Conservation (phyloP, 345 rosid species). For the Salix viminalis region DNA sequence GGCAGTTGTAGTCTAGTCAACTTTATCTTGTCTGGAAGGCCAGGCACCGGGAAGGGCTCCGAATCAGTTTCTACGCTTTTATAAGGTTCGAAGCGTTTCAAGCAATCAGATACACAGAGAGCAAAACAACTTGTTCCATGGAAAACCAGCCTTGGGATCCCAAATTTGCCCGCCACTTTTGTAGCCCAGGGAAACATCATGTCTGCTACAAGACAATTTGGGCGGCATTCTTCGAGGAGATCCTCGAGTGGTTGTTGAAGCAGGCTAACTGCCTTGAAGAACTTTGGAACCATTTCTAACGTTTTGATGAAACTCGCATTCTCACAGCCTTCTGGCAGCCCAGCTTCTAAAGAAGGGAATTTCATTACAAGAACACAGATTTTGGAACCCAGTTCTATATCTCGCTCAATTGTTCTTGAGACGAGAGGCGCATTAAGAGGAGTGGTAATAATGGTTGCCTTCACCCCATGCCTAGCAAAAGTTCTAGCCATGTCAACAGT, state of each 20-base stretch:
- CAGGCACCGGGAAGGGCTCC: constrained; percentile 45
- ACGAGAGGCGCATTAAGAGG: background rate
- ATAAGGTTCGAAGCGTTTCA: constrained; percentile 39
- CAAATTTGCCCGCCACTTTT: constrained; percentile 40
- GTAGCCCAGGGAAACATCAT: constrained; percentile 60
- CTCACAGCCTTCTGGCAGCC: constrained; percentile 22
- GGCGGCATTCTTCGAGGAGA: constrained; percentile 31
- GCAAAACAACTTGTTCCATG: constrained; percentile 47
- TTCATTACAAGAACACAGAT: background rate
- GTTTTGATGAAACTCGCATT: constrained; percentile 2
- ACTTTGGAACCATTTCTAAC: constrained; percentile 13
- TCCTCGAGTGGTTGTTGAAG: constrained; percentile 42
- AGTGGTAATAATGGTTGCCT: background rate
- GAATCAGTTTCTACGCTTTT: constrained; percentile 32
- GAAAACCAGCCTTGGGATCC: constrained; percentile 51
- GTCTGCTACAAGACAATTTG: constrained; percentile 56
- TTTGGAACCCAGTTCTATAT: background rate
- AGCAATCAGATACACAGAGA: constrained; percentile 23
- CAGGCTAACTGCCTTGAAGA: constrained; percentile 27
- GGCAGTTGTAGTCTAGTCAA: constrained; percentile 40
- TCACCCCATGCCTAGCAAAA: constrained; percentile 7
- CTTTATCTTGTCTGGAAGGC: constrained; percentile 43
- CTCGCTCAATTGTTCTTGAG: constrained; percentile 6
- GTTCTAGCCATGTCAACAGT: constrained; percentile 2
- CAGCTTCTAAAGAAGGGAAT: constrained; percentile 21